A percentile compares a stretch with the other conserved stretches of the same genome.
Evolutionary conservation across 345 rosid genomes (phyloP).

Genomic region (Syzygium jambos): DNA sequence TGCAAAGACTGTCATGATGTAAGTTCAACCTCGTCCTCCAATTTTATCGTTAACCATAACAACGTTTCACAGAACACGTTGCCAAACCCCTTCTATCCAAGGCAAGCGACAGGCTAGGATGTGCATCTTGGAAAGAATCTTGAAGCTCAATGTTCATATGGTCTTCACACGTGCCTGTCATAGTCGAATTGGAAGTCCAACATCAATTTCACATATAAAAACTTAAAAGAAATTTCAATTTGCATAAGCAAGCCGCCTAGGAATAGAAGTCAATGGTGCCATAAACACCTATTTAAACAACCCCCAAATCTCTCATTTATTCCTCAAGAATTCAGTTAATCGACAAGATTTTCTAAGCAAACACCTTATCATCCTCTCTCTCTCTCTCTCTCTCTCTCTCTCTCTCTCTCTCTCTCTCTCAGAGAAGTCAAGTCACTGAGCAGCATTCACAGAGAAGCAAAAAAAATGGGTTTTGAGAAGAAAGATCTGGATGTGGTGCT

Average conservation of each 20-base stretch:
- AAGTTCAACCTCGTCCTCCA: neutral
- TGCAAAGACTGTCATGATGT: neutral
- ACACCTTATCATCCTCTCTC: neutral
- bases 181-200: neutral
- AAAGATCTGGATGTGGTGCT: slow-evolving; percentile 59
- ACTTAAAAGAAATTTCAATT: neutral
- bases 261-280: neutral
- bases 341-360: neutral
- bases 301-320: neutral
- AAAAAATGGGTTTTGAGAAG: slow-evolving; percentile 17
- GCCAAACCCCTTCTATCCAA: neutral
- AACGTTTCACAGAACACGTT: neutral
- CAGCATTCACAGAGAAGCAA: neutral
- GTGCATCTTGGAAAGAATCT: neutral
- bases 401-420: neutral
- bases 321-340: neutral
- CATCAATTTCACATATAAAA: neutral
- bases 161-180: neutral
- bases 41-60: neutral
- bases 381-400: neutral
- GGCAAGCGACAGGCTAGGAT: neutral
- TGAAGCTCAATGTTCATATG: neutral
- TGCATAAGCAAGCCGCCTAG: neutral
- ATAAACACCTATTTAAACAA: neutral
- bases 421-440: neutral